Conservation (phyloP, 2,329 filamentous ascomycete genomes). For the Ophiostoma pallidulum region DNA sequence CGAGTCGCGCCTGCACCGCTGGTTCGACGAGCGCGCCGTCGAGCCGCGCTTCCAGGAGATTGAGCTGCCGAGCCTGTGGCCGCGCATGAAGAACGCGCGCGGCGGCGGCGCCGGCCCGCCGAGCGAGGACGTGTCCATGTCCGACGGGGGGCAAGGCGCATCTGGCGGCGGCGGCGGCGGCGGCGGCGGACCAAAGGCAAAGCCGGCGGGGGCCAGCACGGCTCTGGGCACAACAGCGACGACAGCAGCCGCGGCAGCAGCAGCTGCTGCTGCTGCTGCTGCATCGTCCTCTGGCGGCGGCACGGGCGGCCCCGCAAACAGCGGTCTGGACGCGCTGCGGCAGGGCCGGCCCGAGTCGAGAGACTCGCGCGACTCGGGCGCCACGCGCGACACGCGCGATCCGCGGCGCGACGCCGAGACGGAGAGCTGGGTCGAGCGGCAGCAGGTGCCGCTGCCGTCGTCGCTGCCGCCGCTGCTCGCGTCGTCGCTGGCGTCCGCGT, state of each 20-base stretch:
- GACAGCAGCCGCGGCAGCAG: too few relatives aligned
- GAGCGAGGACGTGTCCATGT: constrained; percentile 12
- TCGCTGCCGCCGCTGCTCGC: not conserved
- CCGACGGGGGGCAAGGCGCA: not conserved
- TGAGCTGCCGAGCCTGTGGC: constrained; percentile 73
- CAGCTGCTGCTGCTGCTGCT: not conserved
- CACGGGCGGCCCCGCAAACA: not conserved
- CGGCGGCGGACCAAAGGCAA: too few relatives aligned
- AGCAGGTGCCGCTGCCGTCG: constrained; percentile 18
- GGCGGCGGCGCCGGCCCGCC: constrained; percentile 37
- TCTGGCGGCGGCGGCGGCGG: not conserved
- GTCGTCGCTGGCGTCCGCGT: not conserved
- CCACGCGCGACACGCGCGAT: constrained; percentile 23
- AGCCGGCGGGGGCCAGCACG: too few relatives aligned
- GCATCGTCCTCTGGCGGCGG: not conserved
- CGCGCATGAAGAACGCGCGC: constrained; percentile 71
- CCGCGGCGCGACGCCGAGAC: constrained; percentile 22
- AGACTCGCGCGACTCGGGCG: constrained; percentile 26
- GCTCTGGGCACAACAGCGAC: too few relatives aligned
- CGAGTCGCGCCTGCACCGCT: constrained; percentile 68
- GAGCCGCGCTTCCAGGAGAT: constrained; percentile 84
- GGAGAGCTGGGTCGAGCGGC: constrained; percentile 18
- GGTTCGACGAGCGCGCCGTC: constrained; percentile 81
- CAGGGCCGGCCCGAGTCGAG: constrained; percentile 18
- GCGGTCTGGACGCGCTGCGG: constrained; percentile 3